phyloP scores from a whole-genome alignment of 768 basidiomycete species.

The Leccinellum rugosiceps region DNA sequence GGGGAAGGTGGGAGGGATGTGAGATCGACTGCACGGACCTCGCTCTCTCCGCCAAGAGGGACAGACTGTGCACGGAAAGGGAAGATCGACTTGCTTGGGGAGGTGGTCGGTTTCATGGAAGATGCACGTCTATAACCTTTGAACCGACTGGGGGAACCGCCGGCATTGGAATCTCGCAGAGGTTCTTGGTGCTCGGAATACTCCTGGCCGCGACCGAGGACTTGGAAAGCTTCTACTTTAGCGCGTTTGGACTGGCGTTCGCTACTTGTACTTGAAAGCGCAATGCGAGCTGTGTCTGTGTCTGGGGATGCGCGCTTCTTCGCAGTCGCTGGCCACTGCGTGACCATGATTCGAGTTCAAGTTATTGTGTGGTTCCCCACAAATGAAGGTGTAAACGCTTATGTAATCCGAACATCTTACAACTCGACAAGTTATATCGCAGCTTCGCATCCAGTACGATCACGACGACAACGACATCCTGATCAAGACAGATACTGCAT shows the following conservation, averaged over 20 bases:
- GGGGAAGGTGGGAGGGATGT: slow-evolving; percentile 25
- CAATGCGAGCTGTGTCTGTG: slow-evolving; percentile 6
- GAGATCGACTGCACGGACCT: slow-evolving; percentile 19
- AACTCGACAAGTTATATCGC: too few relatives aligned
- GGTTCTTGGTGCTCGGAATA: slow-evolving; percentile 18
- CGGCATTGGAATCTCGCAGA: slow-evolving; percentile 17
- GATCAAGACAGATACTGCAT: too few relatives aligned
- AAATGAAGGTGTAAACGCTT: not conserved
- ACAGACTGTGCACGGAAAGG: slow-evolving; percentile 29
- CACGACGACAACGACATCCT: too few relatives aligned
- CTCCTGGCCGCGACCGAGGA: slow-evolving; percentile 10
- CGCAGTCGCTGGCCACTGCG: slow-evolving; percentile 4
- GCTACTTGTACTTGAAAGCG: slow-evolving; percentile 10
- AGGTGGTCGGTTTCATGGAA: slow-evolving; percentile 21
- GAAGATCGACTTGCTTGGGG: slow-evolving; percentile 18
- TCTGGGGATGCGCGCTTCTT: slow-evolving; percentile 34
- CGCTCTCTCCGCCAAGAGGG: slow-evolving; percentile 17
- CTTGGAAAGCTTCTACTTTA: slow-evolving; percentile 22
- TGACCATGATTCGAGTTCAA: not conserved
- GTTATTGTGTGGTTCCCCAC: not conserved
- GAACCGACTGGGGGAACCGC: not conserved
- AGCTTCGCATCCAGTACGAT: too few relatives aligned
- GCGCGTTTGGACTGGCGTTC: slow-evolving; percentile 25
- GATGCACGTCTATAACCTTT: slow-evolving; percentile 15
- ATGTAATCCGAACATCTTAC: too few relatives aligned